Conservation (phyloP, 176 grass and related monocot genomes). For the Carex pumila region DNA sequence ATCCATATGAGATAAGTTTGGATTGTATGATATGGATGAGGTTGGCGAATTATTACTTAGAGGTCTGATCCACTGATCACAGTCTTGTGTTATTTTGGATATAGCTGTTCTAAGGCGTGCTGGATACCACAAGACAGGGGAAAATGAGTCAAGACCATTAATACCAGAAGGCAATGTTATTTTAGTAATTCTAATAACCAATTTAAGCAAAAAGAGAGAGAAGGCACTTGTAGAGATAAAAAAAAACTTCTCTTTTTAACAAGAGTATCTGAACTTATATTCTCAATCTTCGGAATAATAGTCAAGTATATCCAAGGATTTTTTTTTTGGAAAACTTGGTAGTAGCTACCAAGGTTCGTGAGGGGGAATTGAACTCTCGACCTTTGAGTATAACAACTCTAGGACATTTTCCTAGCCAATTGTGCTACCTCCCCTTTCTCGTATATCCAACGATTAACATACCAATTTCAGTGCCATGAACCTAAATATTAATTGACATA, state of each 20-base stretch:
- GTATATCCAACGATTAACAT: background rate
- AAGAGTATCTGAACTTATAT: background rate
- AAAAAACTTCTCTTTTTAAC: background rate
- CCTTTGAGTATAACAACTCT: too few species aligned
- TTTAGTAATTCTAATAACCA: background rate
- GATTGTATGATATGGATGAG: slow-evolving; percentile 46
- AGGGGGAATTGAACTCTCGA: too few species aligned
- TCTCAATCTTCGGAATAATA: background rate
- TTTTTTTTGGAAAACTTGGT: too few species aligned
- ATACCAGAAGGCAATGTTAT: background rate
- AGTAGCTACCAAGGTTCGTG: too few species aligned
- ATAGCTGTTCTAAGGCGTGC: slow-evolving; percentile 73
- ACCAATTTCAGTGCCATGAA: background rate
- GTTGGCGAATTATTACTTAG: slow-evolving; percentile 54
- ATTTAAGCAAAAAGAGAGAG: background rate
- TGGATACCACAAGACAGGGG: slow-evolving; percentile 31
- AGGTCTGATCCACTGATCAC: slow-evolving; percentile 86
- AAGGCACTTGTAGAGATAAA: background rate
- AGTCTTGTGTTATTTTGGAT: slow-evolving; percentile 95
- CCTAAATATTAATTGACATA: background rate
- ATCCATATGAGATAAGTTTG: slow-evolving; percentile 64
- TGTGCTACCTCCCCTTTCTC: too few species aligned
- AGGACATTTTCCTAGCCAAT: too few species aligned
- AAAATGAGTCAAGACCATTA: background rate
- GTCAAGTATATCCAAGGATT: background rate